Percentiles rank a stretch among this genome's conserved stretches.
phyloP scores from a whole-genome alignment of 2,329 filamentous ascomycete species.

The Fusarium equiseti region DNA sequence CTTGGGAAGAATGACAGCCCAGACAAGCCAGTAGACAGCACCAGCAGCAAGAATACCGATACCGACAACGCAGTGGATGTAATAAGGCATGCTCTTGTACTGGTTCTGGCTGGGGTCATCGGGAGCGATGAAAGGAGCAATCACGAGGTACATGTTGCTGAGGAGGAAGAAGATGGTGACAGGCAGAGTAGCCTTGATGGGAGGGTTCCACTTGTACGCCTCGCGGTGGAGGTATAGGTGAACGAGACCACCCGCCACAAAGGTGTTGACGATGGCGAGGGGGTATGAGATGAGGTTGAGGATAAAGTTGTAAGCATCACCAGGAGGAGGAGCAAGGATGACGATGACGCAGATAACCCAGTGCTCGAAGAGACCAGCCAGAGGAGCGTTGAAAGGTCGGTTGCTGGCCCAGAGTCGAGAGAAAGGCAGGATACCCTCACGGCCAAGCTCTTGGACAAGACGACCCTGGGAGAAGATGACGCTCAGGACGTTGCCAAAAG shows the following conservation, averaged over 20 bases:
- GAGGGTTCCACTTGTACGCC: constrained; percentile 64
- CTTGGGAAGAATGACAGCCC: constrained; percentile 65
- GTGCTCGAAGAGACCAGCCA: constrained; percentile 72
- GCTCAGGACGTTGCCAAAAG: constrained; percentile 74
- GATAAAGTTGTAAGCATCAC: constrained; percentile 74
- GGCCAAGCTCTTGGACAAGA: constrained; percentile 73
- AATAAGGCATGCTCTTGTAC: constrained; percentile 67
- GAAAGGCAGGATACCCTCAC: constrained; percentile 74
- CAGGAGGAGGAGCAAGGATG: constrained; percentile 75
- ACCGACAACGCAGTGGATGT: constrained; percentile 68
- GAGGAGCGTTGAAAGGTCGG: constrained; percentile 71
- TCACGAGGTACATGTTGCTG: constrained; percentile 71
- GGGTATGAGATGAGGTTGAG: constrained; percentile 74
- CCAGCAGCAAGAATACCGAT: constrained; percentile 66
- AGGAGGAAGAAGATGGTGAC: constrained; percentile 69
- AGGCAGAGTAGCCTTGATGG: constrained; percentile 66
- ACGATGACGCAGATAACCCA: constrained; percentile 74
- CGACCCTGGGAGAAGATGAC: constrained; percentile 78
- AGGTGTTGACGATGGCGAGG: constrained; percentile 68
- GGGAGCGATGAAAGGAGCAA: constrained; percentile 70
- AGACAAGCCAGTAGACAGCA: constrained; percentile 68
- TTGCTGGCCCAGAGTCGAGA: constrained; percentile 73
- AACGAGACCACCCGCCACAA: constrained; percentile 65
- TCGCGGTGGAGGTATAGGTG: constrained; percentile 64
- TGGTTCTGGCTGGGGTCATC: constrained; percentile 61